Conservation (phyloP, 768 basidiomycete genomes). For the Rhodotorula kratochvilovae region DNA sequence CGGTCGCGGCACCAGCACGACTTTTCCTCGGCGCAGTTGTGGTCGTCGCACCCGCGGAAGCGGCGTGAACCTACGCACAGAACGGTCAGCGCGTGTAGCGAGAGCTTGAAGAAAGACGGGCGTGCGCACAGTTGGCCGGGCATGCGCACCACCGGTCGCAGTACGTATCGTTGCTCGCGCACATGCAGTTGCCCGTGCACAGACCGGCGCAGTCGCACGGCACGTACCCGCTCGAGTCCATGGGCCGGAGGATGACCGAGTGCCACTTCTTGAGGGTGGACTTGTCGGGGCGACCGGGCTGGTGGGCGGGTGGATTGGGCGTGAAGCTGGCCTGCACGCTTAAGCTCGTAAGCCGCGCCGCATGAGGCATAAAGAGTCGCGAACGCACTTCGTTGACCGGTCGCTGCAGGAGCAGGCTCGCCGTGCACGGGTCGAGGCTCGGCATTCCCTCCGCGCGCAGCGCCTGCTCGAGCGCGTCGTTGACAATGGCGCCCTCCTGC, state of each 20-base stretch:
- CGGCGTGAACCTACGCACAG: neutral
- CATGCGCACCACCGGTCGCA: conserved; percentile 6
- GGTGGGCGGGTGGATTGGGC: too few species aligned
- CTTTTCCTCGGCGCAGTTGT: neutral
- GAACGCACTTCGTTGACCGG: neutral
- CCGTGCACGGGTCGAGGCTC: neutral
- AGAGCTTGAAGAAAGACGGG: too few species aligned
- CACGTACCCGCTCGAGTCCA: neutral
- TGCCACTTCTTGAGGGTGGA: too few species aligned
- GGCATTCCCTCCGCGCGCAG: neutral
- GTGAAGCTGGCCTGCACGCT: neutral
- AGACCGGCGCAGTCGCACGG: neutral
- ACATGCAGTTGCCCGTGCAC: neutral
- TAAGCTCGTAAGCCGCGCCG: too few species aligned
- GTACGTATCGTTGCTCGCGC: neutral
- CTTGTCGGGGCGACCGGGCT: too few species aligned
- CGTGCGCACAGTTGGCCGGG: neutral
- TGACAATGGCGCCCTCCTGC: too few species aligned
- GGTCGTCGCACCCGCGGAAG: neutral
- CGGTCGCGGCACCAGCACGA: neutral
- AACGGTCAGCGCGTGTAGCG: too few species aligned
- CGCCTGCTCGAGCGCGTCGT: neutral
- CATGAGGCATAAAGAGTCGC: too few species aligned
- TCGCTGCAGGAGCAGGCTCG: neutral
- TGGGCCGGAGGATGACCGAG: neutral